These are phyloP conservation scores for Aulographum hederae DNA, from an alignment of 2,329 filamentous ascomycete genomes.

Conservation along the genomic window DNA sequence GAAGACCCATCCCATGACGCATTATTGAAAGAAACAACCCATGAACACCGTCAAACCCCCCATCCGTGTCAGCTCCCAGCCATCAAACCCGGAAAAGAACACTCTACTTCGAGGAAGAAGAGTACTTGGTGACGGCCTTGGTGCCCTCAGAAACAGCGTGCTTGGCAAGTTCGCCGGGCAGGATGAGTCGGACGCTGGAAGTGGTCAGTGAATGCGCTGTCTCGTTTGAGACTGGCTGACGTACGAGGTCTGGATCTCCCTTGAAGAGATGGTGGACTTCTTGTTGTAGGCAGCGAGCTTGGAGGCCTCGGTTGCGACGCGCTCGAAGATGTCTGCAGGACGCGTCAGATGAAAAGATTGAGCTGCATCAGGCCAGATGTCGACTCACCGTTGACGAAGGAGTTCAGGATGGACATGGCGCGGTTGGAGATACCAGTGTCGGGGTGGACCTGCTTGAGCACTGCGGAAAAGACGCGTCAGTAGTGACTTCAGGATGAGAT, in stretches of 20 bases:
- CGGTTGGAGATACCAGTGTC: conserved; percentile 99
- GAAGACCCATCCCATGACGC: conserved; percentile 1
- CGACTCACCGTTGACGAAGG: conserved; percentile 85
- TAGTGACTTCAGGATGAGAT: conserved; percentile 3
- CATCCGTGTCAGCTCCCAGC: neutral
- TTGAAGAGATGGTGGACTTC: conserved; percentile 99
- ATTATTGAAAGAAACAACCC: conserved; percentile 3
- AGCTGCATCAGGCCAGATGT: neutral
- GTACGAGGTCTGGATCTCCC: conserved; percentile 95
- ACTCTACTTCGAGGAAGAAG: conserved; percentile 92
- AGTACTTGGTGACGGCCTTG: conserved; percentile 99
- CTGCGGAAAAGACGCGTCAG: conserved; percentile 34
- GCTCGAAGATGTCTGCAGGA: conserved; percentile 87
- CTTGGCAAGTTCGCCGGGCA: conserved; percentile 97
- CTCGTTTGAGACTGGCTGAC: conserved; percentile 13
- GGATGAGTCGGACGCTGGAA: conserved; percentile 70
- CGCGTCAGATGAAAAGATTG: conserved; percentile 3
- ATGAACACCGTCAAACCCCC: conserved; percentile 1
- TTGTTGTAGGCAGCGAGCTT: conserved; percentile 99
- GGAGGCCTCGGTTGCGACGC: conserved; percentile 92
- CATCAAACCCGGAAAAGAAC: conserved; percentile 37
- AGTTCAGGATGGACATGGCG: conserved; percentile 99
- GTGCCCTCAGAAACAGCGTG: conserved; percentile 98
- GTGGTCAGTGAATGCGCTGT: conserved; percentile 12
- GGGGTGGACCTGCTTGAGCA: conserved; percentile 99